phyloP scores from a whole-genome alignment of 352 stramenopile genomes.

The Salisapilia sapeloensis region DNA sequence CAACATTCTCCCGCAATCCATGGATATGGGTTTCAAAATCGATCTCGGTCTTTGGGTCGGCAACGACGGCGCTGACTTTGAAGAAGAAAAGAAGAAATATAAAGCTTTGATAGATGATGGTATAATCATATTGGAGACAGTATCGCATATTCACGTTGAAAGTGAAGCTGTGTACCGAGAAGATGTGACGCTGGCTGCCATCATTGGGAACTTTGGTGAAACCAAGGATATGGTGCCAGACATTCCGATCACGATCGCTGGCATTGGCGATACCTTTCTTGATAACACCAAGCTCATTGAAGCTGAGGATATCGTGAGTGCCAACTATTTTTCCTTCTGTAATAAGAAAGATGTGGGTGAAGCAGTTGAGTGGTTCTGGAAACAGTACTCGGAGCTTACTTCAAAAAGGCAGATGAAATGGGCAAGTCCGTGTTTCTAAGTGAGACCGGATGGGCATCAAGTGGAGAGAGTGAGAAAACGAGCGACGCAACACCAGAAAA shows the following conservation, averaged over 20 bases:
- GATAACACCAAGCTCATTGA: conserved; percentile 28
- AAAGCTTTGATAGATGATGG: conserved; percentile 11
- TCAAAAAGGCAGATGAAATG: conserved; percentile 9
- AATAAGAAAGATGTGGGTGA: conserved; percentile 17
- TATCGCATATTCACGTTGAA: conserved; percentile 46
- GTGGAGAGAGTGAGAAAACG: conserved; percentile 11
- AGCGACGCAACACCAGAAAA: conserved; percentile 17
- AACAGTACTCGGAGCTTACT: conserved; percentile 17
- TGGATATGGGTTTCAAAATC: conserved; percentile 21
- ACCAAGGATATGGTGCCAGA: conserved; percentile 20
- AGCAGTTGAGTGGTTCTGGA: conserved; percentile 20
- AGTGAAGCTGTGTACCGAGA: conserved; percentile 48
- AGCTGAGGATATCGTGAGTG: conserved; percentile 37
- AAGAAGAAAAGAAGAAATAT: conserved; percentile 21
- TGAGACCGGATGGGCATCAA: conserved; percentile 48
- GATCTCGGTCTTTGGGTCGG: conserved; percentile 39
- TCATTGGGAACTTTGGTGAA: conserved; percentile 32
- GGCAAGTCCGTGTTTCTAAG: conserved; percentile 43
- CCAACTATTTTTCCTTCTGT: conserved; percentile 60
- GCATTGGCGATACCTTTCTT: conserved; percentile 36
- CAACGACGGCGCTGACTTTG: conserved; percentile 13
- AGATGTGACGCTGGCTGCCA: conserved; percentile 17
- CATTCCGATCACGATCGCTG: conserved; percentile 44
- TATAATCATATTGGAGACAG: conserved; percentile 14
- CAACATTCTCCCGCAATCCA: conserved; percentile 16